These are phyloP conservation scores for Blastosporella zonata DNA, from an alignment of 1,284 basidiomycete species.

Conservation along the genomic window DNA sequence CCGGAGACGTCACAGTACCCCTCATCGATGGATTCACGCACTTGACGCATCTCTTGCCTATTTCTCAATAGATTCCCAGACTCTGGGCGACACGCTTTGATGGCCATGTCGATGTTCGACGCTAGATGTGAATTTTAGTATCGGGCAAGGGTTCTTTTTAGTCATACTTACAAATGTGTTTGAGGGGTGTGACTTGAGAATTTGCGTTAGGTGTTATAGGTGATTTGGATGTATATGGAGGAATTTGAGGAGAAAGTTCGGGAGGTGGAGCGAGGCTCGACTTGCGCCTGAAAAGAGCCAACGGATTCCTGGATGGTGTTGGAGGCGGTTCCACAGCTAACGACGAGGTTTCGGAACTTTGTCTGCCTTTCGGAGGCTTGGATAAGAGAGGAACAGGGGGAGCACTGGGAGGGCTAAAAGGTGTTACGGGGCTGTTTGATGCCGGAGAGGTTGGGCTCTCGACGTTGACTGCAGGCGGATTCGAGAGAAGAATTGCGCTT, in stretches of 20 bases:
- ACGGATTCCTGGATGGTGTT: conserved; percentile 12
- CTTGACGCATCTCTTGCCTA: conserved; percentile 63
- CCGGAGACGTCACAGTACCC: conserved; percentile 84
- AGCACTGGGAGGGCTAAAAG: conserved; percentile 2
- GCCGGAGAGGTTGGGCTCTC: neutral
- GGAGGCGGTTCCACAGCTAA: conserved; percentile 5
- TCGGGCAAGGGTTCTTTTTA: neutral
- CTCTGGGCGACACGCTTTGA: conserved; percentile 75
- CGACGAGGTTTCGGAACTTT: conserved; percentile 3
- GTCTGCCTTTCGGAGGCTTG: conserved; percentile 7
- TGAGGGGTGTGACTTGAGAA: conserved; percentile 51
- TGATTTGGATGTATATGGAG: conserved; percentile 12
- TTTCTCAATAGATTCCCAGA: conserved; percentile 60
- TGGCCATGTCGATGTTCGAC: conserved; percentile 72
- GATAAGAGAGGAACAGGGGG: conserved; percentile 6
- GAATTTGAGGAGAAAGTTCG: conserved; percentile 15
- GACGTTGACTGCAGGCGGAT: conserved; percentile 16
- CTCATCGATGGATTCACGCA: conserved; percentile 75
- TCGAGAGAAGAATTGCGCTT: conserved; percentile 25
- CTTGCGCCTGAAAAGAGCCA: conserved; percentile 10
- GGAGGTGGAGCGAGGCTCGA: conserved; percentile 9
- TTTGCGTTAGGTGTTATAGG: conserved; percentile 18
- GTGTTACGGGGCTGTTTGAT: conserved; percentile 3
- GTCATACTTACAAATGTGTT: conserved; percentile 52
- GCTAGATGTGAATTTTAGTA: conserved; percentile 35